Evolutionary conservation across 345 rosid species (phyloP), one percentile per base, ranked within the genome.

Genomic region (Ceriops decandra): DNA sequence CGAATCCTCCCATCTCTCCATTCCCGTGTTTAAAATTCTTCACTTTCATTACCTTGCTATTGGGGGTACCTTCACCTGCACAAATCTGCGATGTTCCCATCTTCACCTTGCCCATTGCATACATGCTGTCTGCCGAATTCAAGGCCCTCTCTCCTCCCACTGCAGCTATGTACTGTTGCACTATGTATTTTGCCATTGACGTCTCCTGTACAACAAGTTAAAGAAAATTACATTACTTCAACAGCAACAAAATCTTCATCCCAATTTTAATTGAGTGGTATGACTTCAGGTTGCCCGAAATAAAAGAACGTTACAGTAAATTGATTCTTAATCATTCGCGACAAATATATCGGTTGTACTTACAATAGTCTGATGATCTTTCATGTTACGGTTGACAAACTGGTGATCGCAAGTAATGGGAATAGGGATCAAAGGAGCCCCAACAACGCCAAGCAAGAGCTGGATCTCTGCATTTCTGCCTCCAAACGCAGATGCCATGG

Each of bases 351-450:
- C 5, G 1, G 51, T 28, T 53, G 54, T 13, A 66, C 82, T 82
- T 82, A 93, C 98, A 73, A 93, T 82, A 42, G 91, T 89, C 38
- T 83, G 84, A 70, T 88, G 84, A 70, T 88, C 89, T 68, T 82
- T 82, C 68, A 82, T 64, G 72, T 77, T 80, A 57, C 65, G 75
- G 57, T 70, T 70, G 57, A 85, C 71, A 64, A 77, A 52, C 35
- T 67, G 79, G 27, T 78, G 76, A 35, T 79, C 83, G 0, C 72
- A 62, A 5, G 32, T 74, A 31, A 88, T 80, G 17, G 96, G 93
- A 28, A 95, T 79, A 81, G 99, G 97, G 72, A 90, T 85, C 80
- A 95, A 81, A 3, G 99, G 99, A 77, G 99, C 96, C 1, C 96
- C 99, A 51, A 82, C 85, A 59, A 95, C 99, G 24, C 99, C 99